These are phyloP conservation scores for Tulasnella sp. DNA, from an alignment of 768 basidiomycete genomes.

Conservation along the genomic window DNA sequence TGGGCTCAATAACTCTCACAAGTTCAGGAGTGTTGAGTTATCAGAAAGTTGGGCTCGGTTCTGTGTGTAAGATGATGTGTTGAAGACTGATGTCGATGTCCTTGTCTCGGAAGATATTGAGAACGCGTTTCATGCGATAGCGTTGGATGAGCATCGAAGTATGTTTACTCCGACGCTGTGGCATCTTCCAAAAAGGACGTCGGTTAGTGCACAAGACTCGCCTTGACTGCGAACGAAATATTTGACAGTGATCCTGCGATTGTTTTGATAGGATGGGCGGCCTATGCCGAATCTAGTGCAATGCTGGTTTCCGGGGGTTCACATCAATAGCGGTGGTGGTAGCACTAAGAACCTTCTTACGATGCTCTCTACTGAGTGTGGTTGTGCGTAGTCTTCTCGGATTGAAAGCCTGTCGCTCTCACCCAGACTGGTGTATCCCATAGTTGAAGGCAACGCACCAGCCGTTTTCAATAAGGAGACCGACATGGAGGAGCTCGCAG, in stretches of 20 bases:
- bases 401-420: too few relatives aligned
- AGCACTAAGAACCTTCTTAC: too few relatives aligned
- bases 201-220: not conserved
- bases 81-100: not conserved
- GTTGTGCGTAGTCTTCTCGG: too few relatives aligned
- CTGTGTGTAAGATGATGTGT: too few relatives aligned
- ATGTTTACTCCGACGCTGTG: slow-evolving; percentile 17
- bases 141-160: slow-evolving; percentile 23
- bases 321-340: too few relatives aligned
- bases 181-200: not conserved
- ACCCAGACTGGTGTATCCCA: too few relatives aligned
- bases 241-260: too few relatives aligned
- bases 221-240: not conserved
- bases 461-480: too few relatives aligned
- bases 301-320: not conserved
- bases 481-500: too few relatives aligned
- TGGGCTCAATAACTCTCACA: too few relatives aligned
- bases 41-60: not conserved
- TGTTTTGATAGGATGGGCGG: not conserved
- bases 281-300: not conserved
- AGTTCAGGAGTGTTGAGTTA: not conserved
- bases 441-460: too few relatives aligned
- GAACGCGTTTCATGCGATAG: slow-evolving; percentile 23
- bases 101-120: slow-evolving; percentile 3
- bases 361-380: too few relatives aligned